These are phyloP conservation scores for Populus hybrid DNA, from an alignment of 441 rosid genomes.

Conservation along the genomic window DNA sequence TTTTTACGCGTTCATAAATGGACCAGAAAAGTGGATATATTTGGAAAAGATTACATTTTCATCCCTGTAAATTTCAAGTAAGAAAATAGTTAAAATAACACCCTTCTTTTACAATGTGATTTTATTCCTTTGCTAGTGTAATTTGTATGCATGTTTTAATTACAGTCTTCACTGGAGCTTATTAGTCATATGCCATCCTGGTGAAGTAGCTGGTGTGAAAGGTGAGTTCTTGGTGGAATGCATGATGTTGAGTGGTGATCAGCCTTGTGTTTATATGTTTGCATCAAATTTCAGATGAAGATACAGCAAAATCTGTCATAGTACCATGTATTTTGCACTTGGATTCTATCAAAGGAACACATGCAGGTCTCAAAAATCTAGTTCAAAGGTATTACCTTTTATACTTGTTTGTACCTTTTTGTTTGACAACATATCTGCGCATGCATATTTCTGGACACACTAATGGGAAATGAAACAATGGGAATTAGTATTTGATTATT, in stretches of 20 bases:
- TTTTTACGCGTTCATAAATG: constrained; percentile 91
- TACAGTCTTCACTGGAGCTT: constrained; percentile 91
- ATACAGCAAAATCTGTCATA: constrained; percentile 34
- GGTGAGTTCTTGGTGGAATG: constrained; percentile 38
- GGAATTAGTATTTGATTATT: not conserved
- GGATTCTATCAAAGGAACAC: constrained; percentile 92
- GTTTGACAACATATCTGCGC: not conserved
- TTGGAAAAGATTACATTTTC: constrained; percentile 86
- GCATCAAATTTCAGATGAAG: constrained; percentile 43
- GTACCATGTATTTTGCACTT: constrained; percentile 84
- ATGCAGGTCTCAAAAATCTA: constrained; percentile 67
- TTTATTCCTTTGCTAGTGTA: constrained; percentile 24
- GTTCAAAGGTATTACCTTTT: constrained; percentile 55
- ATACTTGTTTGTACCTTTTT: not conserved
- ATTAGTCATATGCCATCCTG: constrained; percentile 79
- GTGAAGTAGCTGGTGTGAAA: constrained; percentile 50
- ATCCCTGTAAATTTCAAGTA: constrained; percentile 95
- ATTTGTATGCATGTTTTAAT: constrained; percentile 14
- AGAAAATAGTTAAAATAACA: constrained; percentile 15
- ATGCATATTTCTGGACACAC: not conserved
- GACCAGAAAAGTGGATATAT: constrained; percentile 90
- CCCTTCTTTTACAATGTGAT: constrained; percentile 3
- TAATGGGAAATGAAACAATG: not conserved
- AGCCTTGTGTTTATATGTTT: constrained; percentile 1
- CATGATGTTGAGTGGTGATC: constrained; percentile 10